Base-by-base conservation (phyloP, 2,329 filamentous ascomycete genomes). In the Tolypocladium tundrense region DNA sequence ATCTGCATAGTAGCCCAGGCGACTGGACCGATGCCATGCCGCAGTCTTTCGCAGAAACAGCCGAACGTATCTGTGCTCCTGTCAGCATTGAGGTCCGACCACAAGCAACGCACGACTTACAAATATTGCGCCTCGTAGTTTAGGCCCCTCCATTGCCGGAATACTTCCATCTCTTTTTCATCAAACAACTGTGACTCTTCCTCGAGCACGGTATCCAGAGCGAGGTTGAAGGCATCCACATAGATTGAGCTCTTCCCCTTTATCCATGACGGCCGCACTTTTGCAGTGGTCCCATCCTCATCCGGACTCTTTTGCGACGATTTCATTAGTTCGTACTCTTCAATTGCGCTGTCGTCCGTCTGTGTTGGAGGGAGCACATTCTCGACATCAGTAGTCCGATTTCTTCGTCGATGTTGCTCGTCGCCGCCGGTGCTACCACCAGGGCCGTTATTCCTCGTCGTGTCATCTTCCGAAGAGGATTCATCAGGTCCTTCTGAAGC, bases 201-300 rank as follows among this genome's bases (percentile, higher is more conserved):
- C 54, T 90, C 86, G 14, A 97, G 75, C 4, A 99, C 94, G 0
- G 90, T 96, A 59, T 93, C 87, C 54, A 99, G 76, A 2, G 93
- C 91, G 16, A 97, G 78, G 67, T 96, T 96, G 77, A 99, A 99
- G 0, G 94, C 94, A 73, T 99, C 94, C 21, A 97, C 91, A 66
- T 99, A 99, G 57, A 99, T 90, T 1, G 92, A 97, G 67, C 87
- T 95, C 69, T 85, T 86, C 0, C 91, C 90, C 66, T 80, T 84
- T 5, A 85, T 73, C 90, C 90, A 96, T 60, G 60, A 54, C 5
- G 69, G 64, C 5, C 60, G 67, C 61, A 58, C 69, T 61, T 80
- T 77, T 6, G 77, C 67, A 10, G 77, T 68, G 11, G 74, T 68
- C 4, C 72, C 71, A 56, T 78, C 67, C 10, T 69, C 66, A n/a